Conservation (phyloP, 139 green algal genomes). For the Volvox africanus region DNA sequence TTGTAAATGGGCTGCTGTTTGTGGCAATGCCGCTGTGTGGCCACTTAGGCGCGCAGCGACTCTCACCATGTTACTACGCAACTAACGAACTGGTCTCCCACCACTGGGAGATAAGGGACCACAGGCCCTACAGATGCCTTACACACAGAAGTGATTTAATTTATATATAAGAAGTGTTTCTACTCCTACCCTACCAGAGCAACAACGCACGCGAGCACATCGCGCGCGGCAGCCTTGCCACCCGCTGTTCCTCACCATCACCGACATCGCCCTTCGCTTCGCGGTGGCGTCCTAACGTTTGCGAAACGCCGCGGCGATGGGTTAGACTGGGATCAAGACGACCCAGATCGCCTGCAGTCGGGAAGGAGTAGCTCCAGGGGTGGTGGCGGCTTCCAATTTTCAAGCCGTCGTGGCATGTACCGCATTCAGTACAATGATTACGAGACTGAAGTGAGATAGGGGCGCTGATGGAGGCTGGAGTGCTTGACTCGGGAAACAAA, state of each 20-base stretch:
- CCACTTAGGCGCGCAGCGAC: no score
- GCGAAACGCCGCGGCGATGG: neutral
- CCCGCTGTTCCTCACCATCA: neutral
- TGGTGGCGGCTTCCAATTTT: slow-evolving; percentile 7
- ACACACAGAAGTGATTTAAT: no score
- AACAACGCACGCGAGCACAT: neutral
- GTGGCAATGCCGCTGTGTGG: neutral
- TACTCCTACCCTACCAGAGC: neutral
- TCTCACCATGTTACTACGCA: no score
- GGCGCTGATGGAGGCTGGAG: no score
- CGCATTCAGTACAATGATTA: slow-evolving; percentile 36
- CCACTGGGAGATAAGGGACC: neutral
- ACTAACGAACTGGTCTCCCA: no score
- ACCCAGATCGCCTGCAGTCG: no score
- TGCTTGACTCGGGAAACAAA: no score
- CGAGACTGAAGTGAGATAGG: neutral
- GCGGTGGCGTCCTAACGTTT: neutral
- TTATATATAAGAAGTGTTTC: neutral
- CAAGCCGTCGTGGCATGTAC: neutral
- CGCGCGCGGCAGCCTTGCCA: neutral
- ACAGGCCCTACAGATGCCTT: neutral
- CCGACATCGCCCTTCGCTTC: neutral
- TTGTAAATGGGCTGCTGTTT: neutral
- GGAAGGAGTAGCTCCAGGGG: neutral
- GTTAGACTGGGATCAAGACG: neutral